Conservation (phyloP, 495 filamentous ascomycete species). For the Hyaloscypha bicolor region DNA sequence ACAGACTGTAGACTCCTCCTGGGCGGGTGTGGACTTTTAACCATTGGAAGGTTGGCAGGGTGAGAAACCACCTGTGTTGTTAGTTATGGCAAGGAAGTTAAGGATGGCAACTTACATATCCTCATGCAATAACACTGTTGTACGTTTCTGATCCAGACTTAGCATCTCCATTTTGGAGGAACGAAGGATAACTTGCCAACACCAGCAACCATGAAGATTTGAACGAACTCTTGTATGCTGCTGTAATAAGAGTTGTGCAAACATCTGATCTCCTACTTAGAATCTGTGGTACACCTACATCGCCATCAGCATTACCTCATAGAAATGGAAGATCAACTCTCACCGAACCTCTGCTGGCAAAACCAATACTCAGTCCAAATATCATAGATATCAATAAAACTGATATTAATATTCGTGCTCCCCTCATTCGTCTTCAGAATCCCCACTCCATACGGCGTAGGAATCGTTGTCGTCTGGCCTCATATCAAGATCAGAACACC, state of each 20-base stretch:
- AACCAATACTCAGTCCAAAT: conserved; percentile 19
- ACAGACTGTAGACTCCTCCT: conserved; percentile 5
- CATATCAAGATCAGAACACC: conserved; percentile 16
- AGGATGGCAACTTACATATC: conserved; percentile 2
- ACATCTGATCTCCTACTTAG: conserved; percentile 19
- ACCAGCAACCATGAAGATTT: conserved; percentile 19
- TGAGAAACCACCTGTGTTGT: conserved; percentile 6
- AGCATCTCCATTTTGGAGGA: background rate
- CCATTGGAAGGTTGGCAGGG: conserved; percentile 20
- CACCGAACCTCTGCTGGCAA: conserved; percentile 13
- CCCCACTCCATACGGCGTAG: conserved; percentile 15
- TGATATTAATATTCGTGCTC: conserved; percentile 17
- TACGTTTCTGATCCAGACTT: background rate
- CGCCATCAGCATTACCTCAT: no score
- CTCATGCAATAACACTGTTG: conserved; percentile 19
- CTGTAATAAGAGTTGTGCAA: conserved; percentile 13
- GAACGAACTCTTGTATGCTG: no score
- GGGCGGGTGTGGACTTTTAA: conserved; percentile 17
- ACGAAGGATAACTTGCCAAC: conserved; percentile 7
- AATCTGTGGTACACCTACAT: no score
- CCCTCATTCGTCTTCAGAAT: conserved; percentile 14
- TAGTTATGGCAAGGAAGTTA: background rate
- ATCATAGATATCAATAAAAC: conserved; percentile 19
- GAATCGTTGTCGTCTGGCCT: conserved; percentile 11
- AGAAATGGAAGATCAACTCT: background rate